A percentile compares a stretch with the other conserved stretches of the same genome.
Conservation (phyloP, 306 rosid species). For the Senna siamea region DNA sequence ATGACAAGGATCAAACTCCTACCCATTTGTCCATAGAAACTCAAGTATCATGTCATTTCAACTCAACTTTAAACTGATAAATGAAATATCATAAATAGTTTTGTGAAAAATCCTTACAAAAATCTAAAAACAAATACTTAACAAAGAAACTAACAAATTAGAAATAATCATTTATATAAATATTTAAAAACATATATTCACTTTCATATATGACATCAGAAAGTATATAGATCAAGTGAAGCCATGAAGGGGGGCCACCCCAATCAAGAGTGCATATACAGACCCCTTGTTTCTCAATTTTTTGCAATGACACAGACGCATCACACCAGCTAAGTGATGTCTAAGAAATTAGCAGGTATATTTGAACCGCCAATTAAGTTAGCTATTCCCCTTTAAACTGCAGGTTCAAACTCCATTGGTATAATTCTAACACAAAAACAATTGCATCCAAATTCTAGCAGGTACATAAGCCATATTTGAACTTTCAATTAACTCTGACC, state of each 20-base stretch:
- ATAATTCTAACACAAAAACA: constrained; percentile 15
- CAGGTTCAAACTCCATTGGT: not conserved
- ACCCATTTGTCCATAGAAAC: no score
- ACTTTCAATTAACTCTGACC: not conserved
- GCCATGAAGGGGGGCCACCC: not conserved
- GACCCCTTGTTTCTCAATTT: not conserved
- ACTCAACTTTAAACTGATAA: no score
- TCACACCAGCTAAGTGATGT: not conserved
- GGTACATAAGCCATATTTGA: constrained; percentile 6
- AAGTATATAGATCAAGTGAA: not conserved
- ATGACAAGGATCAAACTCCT: no score
- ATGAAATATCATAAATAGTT: not conserved
- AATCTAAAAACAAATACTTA: not conserved
- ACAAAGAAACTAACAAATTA: not conserved
- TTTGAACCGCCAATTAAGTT: not conserved
- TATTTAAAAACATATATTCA: not conserved
- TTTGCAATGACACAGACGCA: not conserved
- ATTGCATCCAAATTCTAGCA: not conserved
- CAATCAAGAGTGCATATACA: not conserved
- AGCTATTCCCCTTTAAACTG: not conserved
- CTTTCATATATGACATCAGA: not conserved
- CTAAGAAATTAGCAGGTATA: not conserved
- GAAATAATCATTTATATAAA: not conserved
- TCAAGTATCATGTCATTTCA: not conserved
- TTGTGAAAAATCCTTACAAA: not conserved